These are phyloP conservation scores for Cyberlindnera maclurae DNA, from an alignment of 805 yeast species.

Conservation along the genomic window DNA sequence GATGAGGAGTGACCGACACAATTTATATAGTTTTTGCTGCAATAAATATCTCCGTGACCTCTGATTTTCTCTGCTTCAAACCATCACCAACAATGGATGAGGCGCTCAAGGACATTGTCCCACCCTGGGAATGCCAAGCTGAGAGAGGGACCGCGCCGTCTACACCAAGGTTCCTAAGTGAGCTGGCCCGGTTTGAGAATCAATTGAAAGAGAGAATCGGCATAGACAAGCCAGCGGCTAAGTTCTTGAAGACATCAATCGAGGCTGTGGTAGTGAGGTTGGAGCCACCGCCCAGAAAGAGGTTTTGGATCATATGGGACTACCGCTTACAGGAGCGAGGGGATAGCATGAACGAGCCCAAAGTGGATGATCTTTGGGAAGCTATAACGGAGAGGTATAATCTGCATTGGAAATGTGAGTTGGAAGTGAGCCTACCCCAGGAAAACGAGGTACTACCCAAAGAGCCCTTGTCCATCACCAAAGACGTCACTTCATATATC, in stretches of 20 bases:
- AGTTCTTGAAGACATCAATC: constrained; percentile 3
- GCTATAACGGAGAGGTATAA: neutral
- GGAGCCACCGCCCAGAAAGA: neutral
- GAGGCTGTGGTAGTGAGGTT: neutral
- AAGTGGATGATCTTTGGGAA: neutral
- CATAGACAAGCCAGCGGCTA: constrained; percentile 10
- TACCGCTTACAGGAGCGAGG: neutral
- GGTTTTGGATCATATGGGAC: neutral
- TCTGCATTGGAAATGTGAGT: neutral
- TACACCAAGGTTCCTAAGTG: neutral
- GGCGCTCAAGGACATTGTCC: no score
- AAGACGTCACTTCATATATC: constrained; percentile 7
- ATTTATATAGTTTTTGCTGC: no score
- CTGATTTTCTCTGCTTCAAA: neutral
- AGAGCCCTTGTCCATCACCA: constrained; percentile 11
- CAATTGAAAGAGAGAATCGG: constrained; percentile 5
- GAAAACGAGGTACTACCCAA: constrained; percentile 7
- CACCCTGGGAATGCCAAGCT: no score
- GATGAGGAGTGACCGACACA: neutral
- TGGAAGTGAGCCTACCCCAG: neutral
- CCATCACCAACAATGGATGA: neutral
- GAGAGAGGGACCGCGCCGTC: no score
- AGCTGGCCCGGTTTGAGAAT: constrained; percentile 1
- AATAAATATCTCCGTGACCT: neutral
- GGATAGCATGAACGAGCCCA: no score